A percentile compares a stretch with the other conserved stretches of the same genome.
phyloP scores from a whole-genome alignment of 2,329 filamentous ascomycete genomes.

The Coniochaeta hoffmannii region DNA sequence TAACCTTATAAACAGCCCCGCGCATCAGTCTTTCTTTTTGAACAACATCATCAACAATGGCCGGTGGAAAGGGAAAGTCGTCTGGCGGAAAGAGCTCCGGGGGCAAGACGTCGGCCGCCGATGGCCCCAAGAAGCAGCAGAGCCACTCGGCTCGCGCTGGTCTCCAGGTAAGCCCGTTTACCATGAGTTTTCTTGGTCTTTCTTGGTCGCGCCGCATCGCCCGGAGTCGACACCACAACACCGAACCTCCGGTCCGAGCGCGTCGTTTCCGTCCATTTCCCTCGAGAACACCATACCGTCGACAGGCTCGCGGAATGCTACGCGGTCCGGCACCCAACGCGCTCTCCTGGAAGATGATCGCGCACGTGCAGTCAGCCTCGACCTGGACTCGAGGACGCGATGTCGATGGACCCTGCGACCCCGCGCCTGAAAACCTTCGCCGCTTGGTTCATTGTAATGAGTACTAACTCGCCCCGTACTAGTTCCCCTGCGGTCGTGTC shows the following conservation, averaged over 20 bases:
- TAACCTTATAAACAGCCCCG: conserved; percentile 8
- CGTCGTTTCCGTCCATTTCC: neutral
- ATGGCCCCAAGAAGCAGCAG: conserved; percentile 76
- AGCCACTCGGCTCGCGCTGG: conserved; percentile 95
- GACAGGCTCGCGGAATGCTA: neutral
- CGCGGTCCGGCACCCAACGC: neutral
- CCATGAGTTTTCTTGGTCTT: neutral
- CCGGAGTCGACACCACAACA: neutral
- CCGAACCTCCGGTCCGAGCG: neutral
- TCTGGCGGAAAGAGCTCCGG: conserved; percentile 82
- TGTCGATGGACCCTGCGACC: neutral
- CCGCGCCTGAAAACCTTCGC: neutral
- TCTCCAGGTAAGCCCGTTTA: conserved; percentile 66
- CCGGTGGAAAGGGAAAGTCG: conserved; percentile 92
- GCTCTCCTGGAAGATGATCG: neutral
- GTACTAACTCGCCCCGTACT: conserved; percentile 10
- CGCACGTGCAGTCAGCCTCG: neutral
- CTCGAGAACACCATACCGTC: neutral
- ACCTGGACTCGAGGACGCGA: neutral
- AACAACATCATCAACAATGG: conserved; percentile 37
- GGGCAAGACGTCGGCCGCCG: conserved; percentile 61
- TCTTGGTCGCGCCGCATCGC: neutral
- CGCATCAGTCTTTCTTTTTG: too few relatives aligned
- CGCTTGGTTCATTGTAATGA: neutral
- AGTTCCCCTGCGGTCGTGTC: conserved; percentile 99